A percentile compares a stretch with the other conserved stretches of the same genome.
Evolutionary conservation across 768 basidiomycete genomes (phyloP).

Genomic region (Podaxis sp.): DNA sequence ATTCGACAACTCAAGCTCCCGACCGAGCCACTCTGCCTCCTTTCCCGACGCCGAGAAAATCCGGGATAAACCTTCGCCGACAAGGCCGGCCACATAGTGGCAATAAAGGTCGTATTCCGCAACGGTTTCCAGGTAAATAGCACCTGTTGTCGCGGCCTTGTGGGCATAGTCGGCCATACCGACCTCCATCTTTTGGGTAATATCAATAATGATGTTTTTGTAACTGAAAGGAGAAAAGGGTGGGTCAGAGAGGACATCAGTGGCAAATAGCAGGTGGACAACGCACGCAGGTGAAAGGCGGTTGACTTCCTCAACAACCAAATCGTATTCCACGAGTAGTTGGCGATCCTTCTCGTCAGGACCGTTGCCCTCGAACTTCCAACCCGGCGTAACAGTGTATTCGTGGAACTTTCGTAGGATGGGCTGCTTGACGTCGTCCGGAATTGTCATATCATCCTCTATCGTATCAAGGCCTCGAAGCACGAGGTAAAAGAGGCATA

Average conservation of each 20-base stretch:
- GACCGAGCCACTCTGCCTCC: conserved; percentile 69
- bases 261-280: conserved; percentile 9
- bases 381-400: conserved; percentile 78
- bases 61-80: conserved; percentile 91
- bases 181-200: conserved; percentile 81
- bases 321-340: conserved; percentile 80
- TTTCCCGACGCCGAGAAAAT: conserved; percentile 86
- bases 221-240: conserved; percentile 43
- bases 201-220: conserved; percentile 78
- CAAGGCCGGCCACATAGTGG: conserved; percentile 97
- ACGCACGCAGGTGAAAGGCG: conserved; percentile 63
- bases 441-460: conserved; percentile 97
- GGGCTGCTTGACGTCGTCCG: conserved; percentile 83
- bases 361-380: conserved; percentile 81
- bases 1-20: conserved; percentile 87
- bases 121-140: conserved; percentile 70
- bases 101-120: conserved; percentile 96
- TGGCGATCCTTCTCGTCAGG: conserved; percentile 87
- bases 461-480: conserved; percentile 95
- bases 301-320: conserved; percentile 78
- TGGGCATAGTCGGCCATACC: conserved; percentile 98
- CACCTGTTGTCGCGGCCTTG: conserved; percentile 69
- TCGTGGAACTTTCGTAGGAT: conserved; percentile 81
- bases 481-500: conserved; percentile 94
- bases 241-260: conserved; percentile 8